Conservation (phyloP, 1,284 basidiomycete genomes). For the Ustilago trichophora region DNA sequence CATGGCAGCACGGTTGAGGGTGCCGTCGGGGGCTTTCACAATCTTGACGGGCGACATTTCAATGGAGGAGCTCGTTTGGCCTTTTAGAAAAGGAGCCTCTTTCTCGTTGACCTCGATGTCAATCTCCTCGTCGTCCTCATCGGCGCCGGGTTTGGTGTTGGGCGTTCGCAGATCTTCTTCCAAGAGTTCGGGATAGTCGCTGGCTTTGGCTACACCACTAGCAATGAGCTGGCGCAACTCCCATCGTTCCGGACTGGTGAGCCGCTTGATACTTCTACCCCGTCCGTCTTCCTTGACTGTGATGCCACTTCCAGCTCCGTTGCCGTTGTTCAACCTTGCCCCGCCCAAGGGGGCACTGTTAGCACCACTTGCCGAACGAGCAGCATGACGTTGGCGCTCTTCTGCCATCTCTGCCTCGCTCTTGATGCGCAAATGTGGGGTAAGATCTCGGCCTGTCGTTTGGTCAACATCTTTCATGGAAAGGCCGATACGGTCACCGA, state of each 20-base stretch:
- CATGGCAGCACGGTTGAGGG: slow-evolving; percentile 89
- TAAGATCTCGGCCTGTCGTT: slow-evolving; percentile 83
- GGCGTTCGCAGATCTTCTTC: slow-evolving; percentile 70
- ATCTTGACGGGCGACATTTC: slow-evolving; percentile 94
- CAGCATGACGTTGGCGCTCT: slow-evolving; percentile 41
- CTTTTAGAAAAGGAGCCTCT: slow-evolving; percentile 93
- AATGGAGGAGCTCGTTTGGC: slow-evolving; percentile 92
- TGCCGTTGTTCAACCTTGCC: slow-evolving; percentile 11
- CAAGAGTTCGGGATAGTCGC: slow-evolving; percentile 95
- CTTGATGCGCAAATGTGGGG: slow-evolving; percentile 90
- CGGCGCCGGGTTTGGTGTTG: slow-evolving; percentile 40
- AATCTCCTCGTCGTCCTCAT: slow-evolving; percentile 73
- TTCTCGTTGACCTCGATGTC: slow-evolving; percentile 97
- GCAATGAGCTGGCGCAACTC: slow-evolving; percentile 99
- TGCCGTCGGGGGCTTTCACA: slow-evolving; percentile 75
- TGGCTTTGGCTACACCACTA: slow-evolving; percentile 87
- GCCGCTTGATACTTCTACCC: slow-evolving; percentile 75
- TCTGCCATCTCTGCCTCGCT: slow-evolving; percentile 78
- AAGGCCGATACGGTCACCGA: slow-evolving; percentile 80
- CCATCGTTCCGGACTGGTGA: slow-evolving; percentile 97
- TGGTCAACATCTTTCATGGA: slow-evolving; percentile 99
- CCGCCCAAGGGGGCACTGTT: slow-evolving; percentile 68
- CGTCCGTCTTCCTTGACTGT: slow-evolving; percentile 51
- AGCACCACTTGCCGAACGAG: slow-evolving; percentile 67
- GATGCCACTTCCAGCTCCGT: slow-evolving; percentile 32